Conservation (phyloP, 208 protist genomes). For the Wallacemonas sp. region DNA sequence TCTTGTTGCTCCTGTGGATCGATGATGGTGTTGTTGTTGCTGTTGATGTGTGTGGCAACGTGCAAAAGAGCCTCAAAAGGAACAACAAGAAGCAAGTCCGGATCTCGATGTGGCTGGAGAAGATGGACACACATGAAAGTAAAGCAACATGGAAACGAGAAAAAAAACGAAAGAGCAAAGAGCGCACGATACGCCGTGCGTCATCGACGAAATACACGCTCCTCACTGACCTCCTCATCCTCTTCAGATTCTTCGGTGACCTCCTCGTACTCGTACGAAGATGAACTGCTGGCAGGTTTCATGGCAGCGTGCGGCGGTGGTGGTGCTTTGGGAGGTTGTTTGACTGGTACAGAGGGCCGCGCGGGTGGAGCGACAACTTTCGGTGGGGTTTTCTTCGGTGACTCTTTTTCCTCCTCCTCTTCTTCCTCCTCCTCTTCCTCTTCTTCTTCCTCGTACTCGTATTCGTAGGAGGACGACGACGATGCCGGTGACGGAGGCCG, state of each 20-base stretch:
- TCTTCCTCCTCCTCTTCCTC: constrained; percentile 31
- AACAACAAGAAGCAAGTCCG: too few relatives aligned
- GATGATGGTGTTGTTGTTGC: too few relatives aligned
- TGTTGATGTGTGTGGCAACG: too few relatives aligned
- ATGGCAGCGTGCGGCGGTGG: background rate
- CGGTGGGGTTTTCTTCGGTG: background rate
- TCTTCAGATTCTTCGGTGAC: constrained; percentile 32
- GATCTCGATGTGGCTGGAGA: too few relatives aligned
- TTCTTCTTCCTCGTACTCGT: constrained; percentile 30
- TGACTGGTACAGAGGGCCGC: background rate
- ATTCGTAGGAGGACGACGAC: constrained; percentile 18
- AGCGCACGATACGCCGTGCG: background rate
- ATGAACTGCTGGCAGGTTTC: constrained; percentile 5
- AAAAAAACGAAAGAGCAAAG: constrained; percentile 26
- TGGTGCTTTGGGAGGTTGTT: background rate
- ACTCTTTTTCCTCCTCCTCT: constrained; percentile 39
- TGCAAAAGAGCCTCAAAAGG: too few relatives aligned
- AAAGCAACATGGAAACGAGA: background rate
- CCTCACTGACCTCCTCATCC: constrained; percentile 28
- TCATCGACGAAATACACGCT: constrained; percentile 18
- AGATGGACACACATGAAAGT: too few relatives aligned
- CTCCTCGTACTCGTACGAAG: constrained; percentile 30
- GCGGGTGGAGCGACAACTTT: background rate
- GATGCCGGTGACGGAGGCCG: background rate
- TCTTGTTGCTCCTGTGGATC: too few relatives aligned